phyloP scores from a whole-genome alignment of 495 filamentous ascomycete genomes.

The Talaromyces ruber region DNA sequence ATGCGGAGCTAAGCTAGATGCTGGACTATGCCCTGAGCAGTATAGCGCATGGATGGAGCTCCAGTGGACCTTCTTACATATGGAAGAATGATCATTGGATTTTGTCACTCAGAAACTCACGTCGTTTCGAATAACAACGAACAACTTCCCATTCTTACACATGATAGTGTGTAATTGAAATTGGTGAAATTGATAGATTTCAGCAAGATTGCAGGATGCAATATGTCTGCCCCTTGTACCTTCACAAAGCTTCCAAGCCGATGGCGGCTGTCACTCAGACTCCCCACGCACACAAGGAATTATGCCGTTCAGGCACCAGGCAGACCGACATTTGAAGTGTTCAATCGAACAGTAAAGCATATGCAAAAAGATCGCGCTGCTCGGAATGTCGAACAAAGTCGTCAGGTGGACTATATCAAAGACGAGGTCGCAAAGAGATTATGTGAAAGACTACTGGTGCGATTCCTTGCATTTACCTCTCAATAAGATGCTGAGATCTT shows the following conservation, averaged over 20 bases:
- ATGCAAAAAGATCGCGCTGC: slow-evolving; percentile 86
- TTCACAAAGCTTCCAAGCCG: background rate
- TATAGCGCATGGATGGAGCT: background rate
- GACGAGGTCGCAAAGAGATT: slow-evolving; percentile 83
- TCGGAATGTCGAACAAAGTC: slow-evolving; percentile 55
- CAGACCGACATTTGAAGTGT: slow-evolving; percentile 74
- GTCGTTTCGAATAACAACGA: background rate
- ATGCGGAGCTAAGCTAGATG: background rate
- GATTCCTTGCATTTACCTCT: background rate
- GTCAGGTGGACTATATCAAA: slow-evolving; percentile 81
- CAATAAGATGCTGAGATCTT: slow-evolving; percentile 7
- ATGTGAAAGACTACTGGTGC: slow-evolving; percentile 77
- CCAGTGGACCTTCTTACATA: background rate
- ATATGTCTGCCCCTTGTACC: slow-evolving; percentile 1
- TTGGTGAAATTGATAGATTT: background rate
- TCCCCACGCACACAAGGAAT: slow-evolving; percentile 24
- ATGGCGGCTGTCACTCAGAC: background rate
- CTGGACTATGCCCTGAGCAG: background rate
- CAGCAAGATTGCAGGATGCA: background rate
- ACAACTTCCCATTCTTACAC: background rate
- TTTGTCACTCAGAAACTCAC: background rate
- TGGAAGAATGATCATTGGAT: background rate
- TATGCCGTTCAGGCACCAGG: slow-evolving; percentile 75
- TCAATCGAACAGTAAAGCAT: slow-evolving; percentile 80
- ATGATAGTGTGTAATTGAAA: background rate